phyloP scores from a whole-genome alignment of 306 rosid species.

The Lablab purpureus region DNA sequence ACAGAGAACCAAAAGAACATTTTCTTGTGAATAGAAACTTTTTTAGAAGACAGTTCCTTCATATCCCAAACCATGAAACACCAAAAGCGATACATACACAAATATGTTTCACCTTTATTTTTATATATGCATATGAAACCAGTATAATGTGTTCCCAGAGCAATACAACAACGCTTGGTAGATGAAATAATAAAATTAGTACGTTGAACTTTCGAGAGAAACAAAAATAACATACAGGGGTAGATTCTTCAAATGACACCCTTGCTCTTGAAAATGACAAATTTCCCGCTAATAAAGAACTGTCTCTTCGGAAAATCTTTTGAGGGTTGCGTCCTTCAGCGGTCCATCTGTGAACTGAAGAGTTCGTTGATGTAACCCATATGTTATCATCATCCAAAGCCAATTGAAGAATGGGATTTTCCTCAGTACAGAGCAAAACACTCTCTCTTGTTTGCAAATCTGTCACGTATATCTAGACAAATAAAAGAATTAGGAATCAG shows the following conservation, averaged over 20 bases:
- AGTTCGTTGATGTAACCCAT: constrained; percentile 85
- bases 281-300: constrained; percentile 81
- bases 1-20: constrained; percentile 29
- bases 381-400: constrained; percentile 78
- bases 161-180: constrained; percentile 6
- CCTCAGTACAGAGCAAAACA: constrained; percentile 79
- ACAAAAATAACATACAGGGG: constrained; percentile 61
- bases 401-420: constrained; percentile 74
- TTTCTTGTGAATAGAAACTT: constrained; percentile 21
- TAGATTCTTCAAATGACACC: constrained; percentile 80
- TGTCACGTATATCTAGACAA: constrained; percentile 76
- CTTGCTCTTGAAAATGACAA: constrained; percentile 79
- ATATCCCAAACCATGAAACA: constrained; percentile 2
- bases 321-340: constrained; percentile 80
- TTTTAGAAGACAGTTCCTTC: constrained; percentile 5
- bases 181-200: constrained; percentile 19
- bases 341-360: constrained; percentile 80
- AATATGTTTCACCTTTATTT: neutral
- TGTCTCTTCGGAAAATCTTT: constrained; percentile 71
- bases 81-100: neutral
- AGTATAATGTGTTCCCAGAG: neutral
- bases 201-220: constrained; percentile 3
- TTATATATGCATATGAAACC: neutral
- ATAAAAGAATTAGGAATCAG: constrained; percentile 54
- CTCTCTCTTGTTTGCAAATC: constrained; percentile 91